These are phyloP conservation scores for Biscutella auriculata DNA, from an alignment of 441 rosid genomes.

Conservation along the genomic window DNA sequence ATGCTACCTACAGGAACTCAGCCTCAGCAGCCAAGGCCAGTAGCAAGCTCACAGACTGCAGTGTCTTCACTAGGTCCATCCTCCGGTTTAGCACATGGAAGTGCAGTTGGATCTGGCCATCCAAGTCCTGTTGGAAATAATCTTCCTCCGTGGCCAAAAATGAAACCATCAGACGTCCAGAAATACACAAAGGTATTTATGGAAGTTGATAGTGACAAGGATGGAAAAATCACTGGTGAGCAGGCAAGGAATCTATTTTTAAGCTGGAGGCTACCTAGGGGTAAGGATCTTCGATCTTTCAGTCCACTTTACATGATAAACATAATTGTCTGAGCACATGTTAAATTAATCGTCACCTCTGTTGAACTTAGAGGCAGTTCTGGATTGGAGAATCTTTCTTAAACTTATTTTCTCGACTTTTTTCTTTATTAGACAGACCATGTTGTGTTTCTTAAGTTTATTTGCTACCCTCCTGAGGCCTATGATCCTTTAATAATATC, in stretches of 20 bases:
- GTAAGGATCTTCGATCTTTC: constrained; percentile 25
- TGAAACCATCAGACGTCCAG: constrained; percentile 78
- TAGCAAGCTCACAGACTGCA: constrained; percentile 35
- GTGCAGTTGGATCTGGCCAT: constrained; percentile 43
- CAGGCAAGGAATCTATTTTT: constrained; percentile 82
- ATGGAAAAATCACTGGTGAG: constrained; percentile 89
- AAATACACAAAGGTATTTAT: constrained; percentile 78
- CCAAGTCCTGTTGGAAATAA: constrained; percentile 37
- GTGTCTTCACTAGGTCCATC: constrained; percentile 44
- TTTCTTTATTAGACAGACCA: neutral
- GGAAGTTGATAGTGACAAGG: constrained; percentile 87
- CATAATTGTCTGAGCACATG: neutral
- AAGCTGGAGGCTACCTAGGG: constrained; percentile 96
- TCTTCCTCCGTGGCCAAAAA: constrained; percentile 70
- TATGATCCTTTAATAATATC: constrained; percentile 1
- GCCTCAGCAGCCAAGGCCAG: constrained; percentile 37
- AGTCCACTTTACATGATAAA: neutral
- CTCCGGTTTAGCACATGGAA: constrained; percentile 34
- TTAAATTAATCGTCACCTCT: neutral
- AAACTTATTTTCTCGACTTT: neutral
- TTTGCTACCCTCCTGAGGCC: constrained; percentile 1
- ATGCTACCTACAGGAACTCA: constrained; percentile 53
- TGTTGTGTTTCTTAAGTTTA: constrained; percentile 2
- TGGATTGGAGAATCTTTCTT: neutral
- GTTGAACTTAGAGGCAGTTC: neutral